Evolutionary conservation across 2,329 filamentous ascomycete species (phyloP).

Genomic region (Sarocladiaceae sp.): DNA sequence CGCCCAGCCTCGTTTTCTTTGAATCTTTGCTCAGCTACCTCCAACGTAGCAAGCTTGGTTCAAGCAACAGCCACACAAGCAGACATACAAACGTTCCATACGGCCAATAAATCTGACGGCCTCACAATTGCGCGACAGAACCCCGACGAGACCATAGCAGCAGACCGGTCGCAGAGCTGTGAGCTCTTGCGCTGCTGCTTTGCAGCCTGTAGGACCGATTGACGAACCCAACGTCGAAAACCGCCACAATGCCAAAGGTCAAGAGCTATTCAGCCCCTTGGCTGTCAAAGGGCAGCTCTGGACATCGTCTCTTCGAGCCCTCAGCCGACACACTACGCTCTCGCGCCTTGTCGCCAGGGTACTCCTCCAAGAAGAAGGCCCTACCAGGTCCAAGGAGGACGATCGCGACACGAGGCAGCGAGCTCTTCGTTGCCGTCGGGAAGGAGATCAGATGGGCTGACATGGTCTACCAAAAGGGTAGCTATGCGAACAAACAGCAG

Average conservation of each 20-base stretch:
- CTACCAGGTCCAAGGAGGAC: conserved; percentile 51
- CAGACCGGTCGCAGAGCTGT: no score
- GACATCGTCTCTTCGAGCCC: conserved; percentile 68
- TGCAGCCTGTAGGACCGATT: no score
- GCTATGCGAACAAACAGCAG: conserved; percentile 25
- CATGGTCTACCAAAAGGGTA: conserved; percentile 69
- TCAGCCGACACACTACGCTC: conserved; percentile 30
- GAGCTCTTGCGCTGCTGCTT: no score
- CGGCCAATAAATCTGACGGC: no score
- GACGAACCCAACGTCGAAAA: not conserved
- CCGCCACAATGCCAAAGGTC: conserved; percentile 69
- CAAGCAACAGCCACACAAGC: no score
- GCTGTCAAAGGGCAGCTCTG: conserved; percentile 72
- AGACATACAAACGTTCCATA: no score
- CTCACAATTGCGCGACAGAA: no score
- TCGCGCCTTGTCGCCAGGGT: conserved; percentile 32
- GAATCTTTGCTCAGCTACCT: not conserved
- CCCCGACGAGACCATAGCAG: no score
- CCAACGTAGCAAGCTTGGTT: not conserved
- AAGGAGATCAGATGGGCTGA: conserved; percentile 92
- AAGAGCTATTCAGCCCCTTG: conserved; percentile 80
- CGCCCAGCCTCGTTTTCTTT: conserved; percentile 8
- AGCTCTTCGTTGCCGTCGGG: conserved; percentile 82
- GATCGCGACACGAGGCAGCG: conserved; percentile 75
- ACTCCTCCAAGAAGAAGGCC: conserved; percentile 36